A percentile compares a stretch with the other conserved stretches of the same genome.
Evolutionary conservation across 2,329 filamentous ascomycete species (phyloP).

Genomic region (Talaromyces sp.): DNA sequence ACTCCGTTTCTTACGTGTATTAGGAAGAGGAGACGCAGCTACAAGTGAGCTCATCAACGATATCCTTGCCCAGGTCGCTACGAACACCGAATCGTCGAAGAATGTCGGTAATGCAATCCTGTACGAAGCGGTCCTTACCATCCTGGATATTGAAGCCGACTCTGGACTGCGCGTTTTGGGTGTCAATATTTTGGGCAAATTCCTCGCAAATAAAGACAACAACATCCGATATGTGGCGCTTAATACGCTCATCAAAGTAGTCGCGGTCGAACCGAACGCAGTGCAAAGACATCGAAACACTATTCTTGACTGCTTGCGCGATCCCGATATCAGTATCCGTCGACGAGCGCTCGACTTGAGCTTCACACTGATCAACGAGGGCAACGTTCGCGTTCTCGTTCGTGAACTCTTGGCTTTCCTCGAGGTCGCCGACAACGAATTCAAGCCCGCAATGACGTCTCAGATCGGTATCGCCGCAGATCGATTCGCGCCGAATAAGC

Average conservation of each 20-base stretch:
- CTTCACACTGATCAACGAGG: constrained; percentile 96
- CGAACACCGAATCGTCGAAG: constrained; percentile 96
- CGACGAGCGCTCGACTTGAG: constrained; percentile 93
- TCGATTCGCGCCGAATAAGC: constrained; percentile 91
- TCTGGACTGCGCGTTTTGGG: constrained; percentile 90
- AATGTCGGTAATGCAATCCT: constrained; percentile 98
- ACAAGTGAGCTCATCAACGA: constrained; percentile 98
- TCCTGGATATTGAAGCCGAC: constrained; percentile 96
- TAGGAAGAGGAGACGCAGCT: constrained; percentile 80
- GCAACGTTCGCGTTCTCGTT: constrained; percentile 90
- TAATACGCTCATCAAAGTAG: constrained; percentile 96
- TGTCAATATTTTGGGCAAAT: constrained; percentile 98
- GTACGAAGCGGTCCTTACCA: constrained; percentile 95
- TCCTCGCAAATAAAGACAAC: constrained; percentile 97
- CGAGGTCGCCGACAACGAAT: constrained; percentile 96
- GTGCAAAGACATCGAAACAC: constrained; percentile 97
- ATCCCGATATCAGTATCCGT: constrained; percentile 97
- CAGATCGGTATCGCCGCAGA: constrained; percentile 98
- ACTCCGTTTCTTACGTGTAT: constrained; percentile 76
- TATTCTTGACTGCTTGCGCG: constrained; percentile 90
- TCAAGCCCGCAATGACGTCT: constrained; percentile 97
- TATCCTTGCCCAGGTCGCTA: constrained; percentile 94
- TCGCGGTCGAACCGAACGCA: constrained; percentile 95
- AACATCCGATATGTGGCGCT: constrained; percentile 98
- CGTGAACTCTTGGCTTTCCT: constrained; percentile 91